Base-by-base conservation (phyloP, 1,139 yeast genomes). In the Saccharomyces pastorianus region DNA sequence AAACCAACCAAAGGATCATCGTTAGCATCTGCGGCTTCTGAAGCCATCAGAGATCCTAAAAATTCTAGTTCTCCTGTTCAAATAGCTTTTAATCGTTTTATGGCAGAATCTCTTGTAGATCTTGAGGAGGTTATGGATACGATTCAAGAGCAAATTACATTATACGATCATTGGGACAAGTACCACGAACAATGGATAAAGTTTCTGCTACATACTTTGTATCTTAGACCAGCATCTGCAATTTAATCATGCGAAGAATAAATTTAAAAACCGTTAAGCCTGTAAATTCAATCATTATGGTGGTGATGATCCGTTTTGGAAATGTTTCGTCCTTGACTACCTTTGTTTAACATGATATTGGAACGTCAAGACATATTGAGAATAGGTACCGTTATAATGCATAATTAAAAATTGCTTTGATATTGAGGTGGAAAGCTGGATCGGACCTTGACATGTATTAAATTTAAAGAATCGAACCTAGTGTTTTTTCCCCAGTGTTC, bases 121-220 rank as follows among this genome's bases (percentile, higher is more conserved):
- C 70, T 89, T 44, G 87, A 83, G 57, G 85, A 85, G 64, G 83
- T 88, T 4, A 82, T 85, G 50, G 95, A 87, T 59, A 84, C 89
- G 6, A 82, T 88, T 49, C 96, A 90, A 66, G 96, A 89, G 61
- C 73, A 89, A 67, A 76, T 90, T 51, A 82, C 86, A 6, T 71
- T 90, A 2, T 90, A 90, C 67, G 91, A 86, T 51, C 77, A 82
- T 11, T 90, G 97, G 97, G 91, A 87, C 61, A 70, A 82, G 27
- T 90, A 87, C 64, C 90, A 87, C 64, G 97, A 90, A 66, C 70
- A 69, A 31, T 69, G 73, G 71, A 66, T 69, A 31, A 65, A 67
- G 51, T 69, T 66, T 44, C 53, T 69, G 38, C 54, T 69, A 48
- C 71, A 69, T 54, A 61, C 68, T 4, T 55, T 69, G 26, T 69